These are phyloP conservation scores for Solanum paucissectum DNA, from an alignment of 257 asterid species.

Conservation along the genomic window DNA sequence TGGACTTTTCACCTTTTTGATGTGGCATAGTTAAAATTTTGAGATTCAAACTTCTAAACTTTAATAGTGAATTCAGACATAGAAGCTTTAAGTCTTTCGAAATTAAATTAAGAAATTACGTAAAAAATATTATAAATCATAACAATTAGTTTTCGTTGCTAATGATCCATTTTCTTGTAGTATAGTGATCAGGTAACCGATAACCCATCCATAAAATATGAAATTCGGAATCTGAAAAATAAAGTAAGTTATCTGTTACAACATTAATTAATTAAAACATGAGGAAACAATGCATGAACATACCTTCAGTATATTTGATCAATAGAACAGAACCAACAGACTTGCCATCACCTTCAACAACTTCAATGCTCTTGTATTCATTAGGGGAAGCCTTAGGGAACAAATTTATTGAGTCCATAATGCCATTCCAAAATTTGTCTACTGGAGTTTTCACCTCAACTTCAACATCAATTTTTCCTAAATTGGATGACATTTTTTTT, in stretches of 20 bases:
- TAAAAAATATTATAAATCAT: too few species aligned
- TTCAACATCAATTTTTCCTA: slow-evolving; percentile 45
- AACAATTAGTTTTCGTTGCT: not conserved
- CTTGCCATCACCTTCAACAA: slow-evolving; percentile 78
- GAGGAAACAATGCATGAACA: not conserved
- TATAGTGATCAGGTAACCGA: not conserved
- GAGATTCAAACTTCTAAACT: too few species aligned
- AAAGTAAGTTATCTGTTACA: not conserved
- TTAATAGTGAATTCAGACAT: too few species aligned
- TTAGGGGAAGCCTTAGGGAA: slow-evolving; percentile 72
- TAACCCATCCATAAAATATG: not conserved
- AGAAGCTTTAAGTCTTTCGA: too few species aligned
- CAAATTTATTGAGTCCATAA: slow-evolving; percentile 39
- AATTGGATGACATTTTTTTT: slow-evolving; percentile 33
- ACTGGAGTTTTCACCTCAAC: slow-evolving; percentile 46
- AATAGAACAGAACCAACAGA: slow-evolving; percentile 57
- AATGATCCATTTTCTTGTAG: not conserved
- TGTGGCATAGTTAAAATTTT: not conserved
- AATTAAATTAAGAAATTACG: too few species aligned
- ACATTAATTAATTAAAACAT: not conserved
- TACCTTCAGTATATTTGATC: slow-evolving; percentile 48
- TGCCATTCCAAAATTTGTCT: slow-evolving; percentile 49
- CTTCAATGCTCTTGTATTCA: slow-evolving; percentile 46
- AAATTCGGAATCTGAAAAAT: not conserved
- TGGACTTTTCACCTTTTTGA: too few species aligned